Percentiles rank a stretch among this genome's conserved stretches.
Conservation (phyloP, 2,329 filamentous ascomycete species). For the Xylariaceae sp. region DNA sequence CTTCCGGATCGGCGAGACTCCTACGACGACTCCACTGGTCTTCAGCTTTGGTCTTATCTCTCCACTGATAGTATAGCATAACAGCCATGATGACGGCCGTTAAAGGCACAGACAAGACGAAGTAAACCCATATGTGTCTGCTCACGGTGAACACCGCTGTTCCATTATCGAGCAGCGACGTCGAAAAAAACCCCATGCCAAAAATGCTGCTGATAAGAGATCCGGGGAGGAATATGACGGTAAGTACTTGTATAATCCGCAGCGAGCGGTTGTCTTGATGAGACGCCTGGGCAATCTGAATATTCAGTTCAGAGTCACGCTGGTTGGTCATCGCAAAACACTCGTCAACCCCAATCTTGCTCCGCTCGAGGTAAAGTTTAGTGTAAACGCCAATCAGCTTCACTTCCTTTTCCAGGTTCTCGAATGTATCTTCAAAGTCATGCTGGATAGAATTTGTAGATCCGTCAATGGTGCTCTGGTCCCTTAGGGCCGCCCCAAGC, state of each 20-base stretch:
- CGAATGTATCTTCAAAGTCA: constrained; percentile 8
- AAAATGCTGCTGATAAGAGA: constrained; percentile 9
- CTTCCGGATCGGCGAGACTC: too few relatives aligned
- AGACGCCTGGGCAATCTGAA: constrained; percentile 8
- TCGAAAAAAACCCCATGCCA: constrained; percentile 10
- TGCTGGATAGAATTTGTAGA: not conserved
- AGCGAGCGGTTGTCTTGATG: constrained; percentile 6
- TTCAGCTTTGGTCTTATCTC: constrained; percentile 1
- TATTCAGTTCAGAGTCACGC: constrained; percentile 10
- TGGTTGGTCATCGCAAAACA: constrained; percentile 9
- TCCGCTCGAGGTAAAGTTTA: constrained; percentile 8
- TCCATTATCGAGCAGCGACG: constrained; percentile 1
- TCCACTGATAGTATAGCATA: constrained; percentile 8
- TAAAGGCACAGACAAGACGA: constrained; percentile 5
- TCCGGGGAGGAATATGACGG: constrained; percentile 7
- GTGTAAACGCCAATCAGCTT: constrained; percentile 6
- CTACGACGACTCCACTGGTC: too few relatives aligned
- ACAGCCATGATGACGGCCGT: constrained; percentile 2
- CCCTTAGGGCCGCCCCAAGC: not conserved
- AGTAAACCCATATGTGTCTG: constrained; percentile 7
- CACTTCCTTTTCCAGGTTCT: constrained; percentile 4
- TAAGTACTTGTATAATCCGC: constrained; percentile 8
- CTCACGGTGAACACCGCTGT: not conserved
- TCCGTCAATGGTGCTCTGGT: not conserved
- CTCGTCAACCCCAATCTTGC: constrained; percentile 9